Evolutionary conservation across 1,139 yeast genomes (phyloP), one percentile per base, ranked within the genome.

Genomic region (Groenewaldozyma auringiensis): DNA sequence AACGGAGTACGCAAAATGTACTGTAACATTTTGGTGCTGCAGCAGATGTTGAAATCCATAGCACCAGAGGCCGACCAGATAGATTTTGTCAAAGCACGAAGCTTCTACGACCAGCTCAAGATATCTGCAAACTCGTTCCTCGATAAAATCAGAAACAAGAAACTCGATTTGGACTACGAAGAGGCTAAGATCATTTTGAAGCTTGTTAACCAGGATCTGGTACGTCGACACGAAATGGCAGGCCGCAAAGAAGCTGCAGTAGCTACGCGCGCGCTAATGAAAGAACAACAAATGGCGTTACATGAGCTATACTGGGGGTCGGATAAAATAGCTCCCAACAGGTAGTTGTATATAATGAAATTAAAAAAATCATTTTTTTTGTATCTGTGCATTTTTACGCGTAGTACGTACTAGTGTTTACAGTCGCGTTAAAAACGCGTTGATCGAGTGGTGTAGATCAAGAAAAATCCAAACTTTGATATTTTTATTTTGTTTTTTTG

Each of bases 31-130:
- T 74, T 79, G 47, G 81, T 85, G 0, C 65, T 86, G 42, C 94
- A 84, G 64, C 94, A 85, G 59, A 78, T 81, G 72, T 73, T 83
- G 50, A 74, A 87, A 54, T 79, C 78, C 49, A 70, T 84, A 20
- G 74, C 78, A 54, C 63, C 67, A 18, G 72, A 75, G 43, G 81
- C 86, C 0, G 75, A 75, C 42, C 66, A 68, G n/a, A 79, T 82
- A 4, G 77, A 79, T 52, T 81, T 84, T 64, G 64, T 74, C 17
- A 66, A 70, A 37, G 74, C 86, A 0, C 66, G 82, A 3, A 63
- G 68, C 8, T 85, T 79, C 63, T 85, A 79, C 60, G 78, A 78
- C 40, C 58, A 78, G 47, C 68, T 71, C 46, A 77, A 75, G 50
- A 66, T 42, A 32, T 45, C 51, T 4, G 56, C 63, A 1, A 44